Percentiles rank a stretch among this genome's conserved stretches.
These are phyloP conservation scores for Haplosporangium sp. DNA, from an alignment of 371 early-diverging fungal genomes.

Conservation along the genomic window DNA sequence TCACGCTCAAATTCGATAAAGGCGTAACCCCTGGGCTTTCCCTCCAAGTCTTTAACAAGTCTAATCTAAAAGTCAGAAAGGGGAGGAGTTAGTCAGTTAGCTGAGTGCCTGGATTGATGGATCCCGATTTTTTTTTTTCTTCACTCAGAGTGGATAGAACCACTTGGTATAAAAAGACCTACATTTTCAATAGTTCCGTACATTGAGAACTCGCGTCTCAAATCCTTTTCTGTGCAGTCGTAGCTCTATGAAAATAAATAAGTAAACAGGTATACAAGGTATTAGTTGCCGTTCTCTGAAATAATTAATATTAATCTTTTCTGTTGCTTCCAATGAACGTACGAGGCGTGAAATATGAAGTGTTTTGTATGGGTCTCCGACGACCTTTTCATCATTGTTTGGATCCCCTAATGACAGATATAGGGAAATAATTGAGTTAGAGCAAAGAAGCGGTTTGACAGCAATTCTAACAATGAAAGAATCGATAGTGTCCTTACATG, in stretches of 20 bases:
- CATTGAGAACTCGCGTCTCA: constrained; percentile 83
- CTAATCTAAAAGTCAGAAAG: constrained; percentile 65
- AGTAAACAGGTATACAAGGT: background rate
- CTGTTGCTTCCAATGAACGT: constrained; percentile 2
- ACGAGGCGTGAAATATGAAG: constrained; percentile 90
- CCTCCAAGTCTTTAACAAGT: constrained; percentile 74
- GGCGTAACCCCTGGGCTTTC: constrained; percentile 91
- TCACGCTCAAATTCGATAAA: constrained; percentile 97
- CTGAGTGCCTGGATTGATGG: background rate
- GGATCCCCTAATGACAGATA: constrained; percentile 72
- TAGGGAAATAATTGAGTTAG: background rate
- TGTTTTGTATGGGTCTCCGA: constrained; percentile 93
- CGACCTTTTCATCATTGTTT: constrained; percentile 72
- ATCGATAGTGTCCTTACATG: constrained; percentile 57
- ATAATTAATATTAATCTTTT: background rate
- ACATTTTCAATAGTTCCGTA: constrained; percentile 89
- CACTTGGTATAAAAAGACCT: constrained; percentile 28
- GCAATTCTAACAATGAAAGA: background rate
- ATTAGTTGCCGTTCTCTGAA: background rate
- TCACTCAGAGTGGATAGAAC: too few species aligned
- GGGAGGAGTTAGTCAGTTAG: background rate
- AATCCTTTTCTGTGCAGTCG: constrained; percentile 83
- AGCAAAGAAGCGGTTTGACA: constrained; percentile 16
- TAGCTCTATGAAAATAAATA: constrained; percentile 63
- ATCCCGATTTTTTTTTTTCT: background rate